Base-by-base conservation (phyloP, 1,139 yeast species). In the Kodamaea fungicola region DNA sequence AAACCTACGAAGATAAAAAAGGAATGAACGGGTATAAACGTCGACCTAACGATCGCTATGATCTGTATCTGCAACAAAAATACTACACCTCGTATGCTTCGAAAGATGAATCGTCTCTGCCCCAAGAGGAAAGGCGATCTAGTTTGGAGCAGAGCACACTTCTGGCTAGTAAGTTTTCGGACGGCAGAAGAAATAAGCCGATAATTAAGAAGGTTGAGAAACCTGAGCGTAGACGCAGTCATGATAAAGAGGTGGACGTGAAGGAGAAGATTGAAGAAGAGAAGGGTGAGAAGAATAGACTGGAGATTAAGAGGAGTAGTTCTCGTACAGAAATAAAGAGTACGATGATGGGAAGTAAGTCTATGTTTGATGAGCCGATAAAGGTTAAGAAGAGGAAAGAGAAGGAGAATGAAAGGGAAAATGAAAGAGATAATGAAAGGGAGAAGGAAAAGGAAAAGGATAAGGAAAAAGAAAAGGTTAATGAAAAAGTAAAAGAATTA, bases 41-140 rank as follows among this genome's bases (percentile, higher is more conserved):
- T 12, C 34, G 47, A 6, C 35, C 42, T 2, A 42, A 31, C 6
- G 48, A 44, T 19, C 36, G 46, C 21, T 47, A 47, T 31, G 51
- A 47, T 30, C 42, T 44, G 10, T 47, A 45, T 19, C 31, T 25
- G 24, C 25, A 32, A 6, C 32, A 12, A 9, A 34, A 34, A 23
- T 30, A 28, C 28, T 34, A 30, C 23, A 30, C 38, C 1, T 38
- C 39, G 26, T 30, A 32, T 2, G 35, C 43, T 6, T 26, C 39
- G 9, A 12, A 27, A 9, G 13, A 10, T 7, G 29, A 8, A 3
- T 10, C 19, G 19, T 16, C 25, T 30, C 41, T 8, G 16, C 27
- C 9, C 9, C 27, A 12, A 7, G 12, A 12, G 12, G 28, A 26
- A 12, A 12, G 12, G 28, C 10, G 13, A 10, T 13, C 28, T 26